Conservation (phyloP, 441 rosid genomes). For the Gossypium laxum region DNA sequence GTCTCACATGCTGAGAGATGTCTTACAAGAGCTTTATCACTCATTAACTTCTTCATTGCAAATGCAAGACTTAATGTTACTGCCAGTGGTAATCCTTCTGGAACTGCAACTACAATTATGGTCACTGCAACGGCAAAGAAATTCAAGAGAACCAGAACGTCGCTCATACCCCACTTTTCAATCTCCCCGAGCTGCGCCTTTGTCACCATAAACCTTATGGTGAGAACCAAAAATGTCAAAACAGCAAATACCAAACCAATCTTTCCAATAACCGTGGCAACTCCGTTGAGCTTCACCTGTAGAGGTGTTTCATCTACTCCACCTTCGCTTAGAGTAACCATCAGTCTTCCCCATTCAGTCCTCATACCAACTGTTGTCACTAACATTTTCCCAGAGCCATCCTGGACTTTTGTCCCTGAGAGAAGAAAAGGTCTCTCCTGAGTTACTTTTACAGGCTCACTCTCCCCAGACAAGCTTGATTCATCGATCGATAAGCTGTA, state of each 20-base stretch:
- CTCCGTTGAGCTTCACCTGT: constrained; percentile 50
- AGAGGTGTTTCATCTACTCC: constrained; percentile 44
- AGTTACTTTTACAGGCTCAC: constrained; percentile 30
- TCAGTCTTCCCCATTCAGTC: constrained; percentile 46
- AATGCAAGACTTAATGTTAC: constrained; percentile 49
- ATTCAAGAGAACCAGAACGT: constrained; percentile 33
- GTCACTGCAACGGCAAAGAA: constrained; percentile 45
- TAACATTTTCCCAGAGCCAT: constrained; percentile 39
- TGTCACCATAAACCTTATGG: constrained; percentile 27
- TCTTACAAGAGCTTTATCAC: constrained; percentile 41
- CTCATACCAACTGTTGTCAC: constrained; percentile 44
- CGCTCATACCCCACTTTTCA: constrained; percentile 27
- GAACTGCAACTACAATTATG: constrained; percentile 43
- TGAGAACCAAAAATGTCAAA: constrained; percentile 34
- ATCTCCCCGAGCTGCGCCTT: constrained; percentile 30
- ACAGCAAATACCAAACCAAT: constrained; percentile 39
- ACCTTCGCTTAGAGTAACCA: constrained; percentile 41
- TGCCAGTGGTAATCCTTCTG: constrained; percentile 44
- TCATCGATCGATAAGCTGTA: constrained; percentile 36
- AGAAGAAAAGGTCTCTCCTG: constrained; percentile 32
- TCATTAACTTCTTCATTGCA: constrained; percentile 45
- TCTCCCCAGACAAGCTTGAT: constrained; percentile 48
- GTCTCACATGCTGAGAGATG: constrained; percentile 47
- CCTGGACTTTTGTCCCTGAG: constrained; percentile 44
- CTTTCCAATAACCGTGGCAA: constrained; percentile 45